These are phyloP conservation scores for Zancudomyces culisetae DNA, from an alignment of 371 early-diverging fungal genomes.

Conservation along the genomic window DNA sequence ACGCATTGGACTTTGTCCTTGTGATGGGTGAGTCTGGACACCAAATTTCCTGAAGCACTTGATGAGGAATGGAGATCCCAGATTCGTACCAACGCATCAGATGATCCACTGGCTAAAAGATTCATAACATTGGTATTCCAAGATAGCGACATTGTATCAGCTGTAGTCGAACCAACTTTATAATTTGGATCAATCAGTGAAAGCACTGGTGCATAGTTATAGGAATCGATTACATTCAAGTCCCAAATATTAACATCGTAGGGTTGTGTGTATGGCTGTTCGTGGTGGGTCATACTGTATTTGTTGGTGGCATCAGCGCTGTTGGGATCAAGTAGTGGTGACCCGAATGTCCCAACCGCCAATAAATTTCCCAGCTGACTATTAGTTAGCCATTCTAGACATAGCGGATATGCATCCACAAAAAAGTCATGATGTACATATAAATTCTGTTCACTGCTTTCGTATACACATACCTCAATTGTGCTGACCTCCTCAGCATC, in stretches of 20 bases:
- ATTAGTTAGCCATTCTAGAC: constrained; percentile 75
- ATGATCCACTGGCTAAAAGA: constrained; percentile 76
- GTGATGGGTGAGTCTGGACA: constrained; percentile 65
- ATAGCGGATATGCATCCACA: constrained; percentile 91
- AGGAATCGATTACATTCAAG: constrained; percentile 69
- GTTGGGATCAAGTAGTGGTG: no score
- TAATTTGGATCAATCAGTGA: constrained; percentile 50
- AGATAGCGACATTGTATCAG: constrained; percentile 78
- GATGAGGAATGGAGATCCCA: no score
- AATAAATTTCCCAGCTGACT: constrained; percentile 28
- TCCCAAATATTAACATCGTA: constrained; percentile 97
- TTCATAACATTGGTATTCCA: constrained; percentile 79
- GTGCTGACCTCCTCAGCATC: constrained; percentile 81
- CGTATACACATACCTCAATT: constrained; percentile 78
- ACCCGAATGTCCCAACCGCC: constrained; percentile 7
- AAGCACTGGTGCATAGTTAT: constrained; percentile 76
- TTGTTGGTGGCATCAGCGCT: no score
- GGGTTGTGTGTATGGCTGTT: constrained; percentile 88
- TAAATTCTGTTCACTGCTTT: constrained; percentile 61
- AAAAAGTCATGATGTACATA: constrained; percentile 95
- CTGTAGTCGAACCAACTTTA: constrained; percentile 49
- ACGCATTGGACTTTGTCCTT: constrained; percentile 74
- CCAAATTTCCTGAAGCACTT: constrained; percentile 38
- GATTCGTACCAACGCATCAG: constrained; percentile 87
- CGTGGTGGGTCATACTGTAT: constrained; percentile 55